phyloP scores from a whole-genome alignment of 257 asterid genomes.

The Solanum bulbocastanum region DNA sequence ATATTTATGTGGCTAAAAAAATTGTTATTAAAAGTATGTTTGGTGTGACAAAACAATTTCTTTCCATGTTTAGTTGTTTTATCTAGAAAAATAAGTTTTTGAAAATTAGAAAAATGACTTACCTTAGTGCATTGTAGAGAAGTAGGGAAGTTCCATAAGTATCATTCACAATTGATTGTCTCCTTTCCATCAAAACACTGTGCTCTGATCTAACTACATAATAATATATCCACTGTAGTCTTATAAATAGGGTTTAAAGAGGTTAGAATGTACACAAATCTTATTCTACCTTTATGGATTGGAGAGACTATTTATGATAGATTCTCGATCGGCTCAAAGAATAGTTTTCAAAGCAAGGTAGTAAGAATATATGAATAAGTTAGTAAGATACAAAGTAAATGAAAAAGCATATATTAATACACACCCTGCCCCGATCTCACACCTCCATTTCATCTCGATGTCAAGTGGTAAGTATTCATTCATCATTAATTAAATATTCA shows the following conservation, averaged over 20 bases:
- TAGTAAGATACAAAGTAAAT: not conserved
- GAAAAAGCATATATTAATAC: no score
- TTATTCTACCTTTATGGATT: no score
- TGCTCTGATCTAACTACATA: not conserved
- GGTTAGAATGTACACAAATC: not conserved
- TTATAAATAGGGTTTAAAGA: no score
- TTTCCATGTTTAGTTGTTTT: not conserved
- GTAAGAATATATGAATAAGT: not conserved
- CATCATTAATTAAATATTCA: not conserved
- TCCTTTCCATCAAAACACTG: not conserved
- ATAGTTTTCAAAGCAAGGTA: not conserved
- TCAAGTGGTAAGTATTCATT: not conserved
- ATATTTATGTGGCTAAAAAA: not conserved
- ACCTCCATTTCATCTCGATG: accelerated
- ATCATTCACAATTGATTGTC: not conserved
- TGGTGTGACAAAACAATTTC: not conserved
- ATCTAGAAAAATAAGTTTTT: not conserved
- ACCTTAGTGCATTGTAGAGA: not conserved
- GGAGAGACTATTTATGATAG: no score
- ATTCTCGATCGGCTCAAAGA: no score
- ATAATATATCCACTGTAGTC: no score
- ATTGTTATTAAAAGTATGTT: not conserved
- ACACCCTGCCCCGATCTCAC: not conserved
- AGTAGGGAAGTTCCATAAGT: no score
- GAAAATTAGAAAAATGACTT: not conserved